Evolutionary conservation across 805 yeast species (phyloP).

Genomic region (Kodamaea sagamina): DNA sequence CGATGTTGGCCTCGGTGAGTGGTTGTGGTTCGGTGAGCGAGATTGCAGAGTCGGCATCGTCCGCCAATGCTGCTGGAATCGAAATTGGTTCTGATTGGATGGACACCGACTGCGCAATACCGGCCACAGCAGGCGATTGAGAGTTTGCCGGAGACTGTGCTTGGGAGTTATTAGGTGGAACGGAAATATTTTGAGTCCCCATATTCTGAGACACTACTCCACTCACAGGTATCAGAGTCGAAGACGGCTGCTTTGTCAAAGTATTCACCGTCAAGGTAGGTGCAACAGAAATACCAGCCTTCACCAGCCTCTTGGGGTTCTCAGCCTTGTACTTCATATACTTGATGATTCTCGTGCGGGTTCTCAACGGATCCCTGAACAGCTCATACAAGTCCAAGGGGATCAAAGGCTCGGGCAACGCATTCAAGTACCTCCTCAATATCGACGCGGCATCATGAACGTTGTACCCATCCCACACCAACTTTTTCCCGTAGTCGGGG

Average conservation of each 20-base stretch:
- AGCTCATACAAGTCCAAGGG: slow-evolving; percentile 75
- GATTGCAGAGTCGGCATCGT: slow-evolving; percentile 1
- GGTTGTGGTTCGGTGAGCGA: slow-evolving; percentile 22
- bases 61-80: not conserved
- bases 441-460: slow-evolving; percentile 97
- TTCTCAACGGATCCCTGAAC: slow-evolving; percentile 74
- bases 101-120: not conserved
- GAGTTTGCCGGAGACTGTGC: no score
- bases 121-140: no score
- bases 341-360: slow-evolving; percentile 62
- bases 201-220: no score
- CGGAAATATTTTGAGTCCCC: no score
- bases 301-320: slow-evolving; percentile 26
- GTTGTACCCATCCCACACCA: slow-evolving; percentile 89
- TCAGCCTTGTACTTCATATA: slow-evolving; percentile 64
- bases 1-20: slow-evolving; percentile 35
- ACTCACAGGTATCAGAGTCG: no score
- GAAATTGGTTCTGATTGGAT: not conserved
- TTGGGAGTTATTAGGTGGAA: no score
- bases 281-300: not conserved
- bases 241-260: no score
- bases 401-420: slow-evolving; percentile 88
- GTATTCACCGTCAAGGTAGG: not conserved
- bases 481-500: slow-evolving; percentile 85
- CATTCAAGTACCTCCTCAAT: slow-evolving; percentile 79